Base-by-base conservation (phyloP, 2,329 filamentous ascomycete genomes). In the Monilinia fructigena region DNA sequence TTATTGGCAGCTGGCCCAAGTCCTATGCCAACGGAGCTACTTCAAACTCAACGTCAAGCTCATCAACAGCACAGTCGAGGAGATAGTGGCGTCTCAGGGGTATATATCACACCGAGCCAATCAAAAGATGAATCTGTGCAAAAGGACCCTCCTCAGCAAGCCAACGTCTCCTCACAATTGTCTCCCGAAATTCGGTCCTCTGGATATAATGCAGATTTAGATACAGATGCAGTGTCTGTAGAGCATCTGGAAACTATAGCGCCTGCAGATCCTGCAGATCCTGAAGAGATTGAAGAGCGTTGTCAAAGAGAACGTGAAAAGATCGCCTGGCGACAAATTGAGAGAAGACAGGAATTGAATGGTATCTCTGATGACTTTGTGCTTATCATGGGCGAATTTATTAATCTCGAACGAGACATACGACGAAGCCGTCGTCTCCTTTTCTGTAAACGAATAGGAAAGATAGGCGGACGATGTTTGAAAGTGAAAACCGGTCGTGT, bases 21-120 rank as follows among this genome's bases (percentile, higher is more conserved):
- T 5, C 6, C 42, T 16, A 35, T 6, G 7, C 2, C 10, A 18
- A 35, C 12, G 8, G 20, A 0, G 0, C 4, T 4, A 8, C 5
- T 5, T 5, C 18, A 28, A 3, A n/a, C 28, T 35, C 16, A 38
- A 55, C 53, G 42, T n/a, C 58, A 61, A 50, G 11, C 28, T 26
- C n/a, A 52, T 38, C 58, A 50, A 20, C 20, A 35, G 26, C 28
- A 52, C 26, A 20, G 35, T 55, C 35, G 31, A 40, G 12, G 20
- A 38, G 53, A 61, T 10, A 61, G 58, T 50, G 58, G 45, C 4
- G 5, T 61, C n/a, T 23, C 12, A 14, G 58, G 58, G 2, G 4
- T 61, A 18, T 16, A 11, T 5, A 12, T 26, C 16, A 11, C 10
- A 8, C n/a, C 35, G 26, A 50, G n/a, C 8, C 28, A 23, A 18